phyloP scores from a whole-genome alignment of 2,329 filamentous ascomycete species.

The Myotisia sp. region DNA sequence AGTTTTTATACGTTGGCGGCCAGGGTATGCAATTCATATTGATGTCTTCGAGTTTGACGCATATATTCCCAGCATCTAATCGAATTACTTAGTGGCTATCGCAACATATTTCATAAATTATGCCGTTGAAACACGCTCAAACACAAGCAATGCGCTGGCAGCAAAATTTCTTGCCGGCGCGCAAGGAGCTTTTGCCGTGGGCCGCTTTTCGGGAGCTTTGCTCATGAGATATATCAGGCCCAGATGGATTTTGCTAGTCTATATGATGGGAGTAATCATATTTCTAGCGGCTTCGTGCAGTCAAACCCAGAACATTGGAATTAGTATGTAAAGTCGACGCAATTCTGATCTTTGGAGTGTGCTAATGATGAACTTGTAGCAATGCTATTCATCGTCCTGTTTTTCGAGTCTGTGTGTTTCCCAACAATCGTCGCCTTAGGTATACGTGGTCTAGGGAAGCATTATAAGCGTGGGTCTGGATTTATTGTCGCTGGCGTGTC shows the following conservation, averaged over 20 bases:
- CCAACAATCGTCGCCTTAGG: constrained; percentile 69
- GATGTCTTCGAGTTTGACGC: too few relatives aligned
- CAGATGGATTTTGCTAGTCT: constrained; percentile 57
- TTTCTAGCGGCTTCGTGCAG: constrained; percentile 40
- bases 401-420: constrained; percentile 72
- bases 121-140: constrained; percentile 44
- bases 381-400: constrained; percentile 56
- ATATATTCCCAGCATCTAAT: constrained; percentile 13
- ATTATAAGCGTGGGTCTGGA: constrained; percentile 54
- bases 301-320: constrained; percentile 34
- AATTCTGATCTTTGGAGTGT: background rate
- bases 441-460: constrained; percentile 56
- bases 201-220: constrained; percentile 53
- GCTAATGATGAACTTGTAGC: constrained; percentile 21
- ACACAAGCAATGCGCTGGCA: constrained; percentile 41
- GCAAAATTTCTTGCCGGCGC: constrained; percentile 60
- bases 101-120: constrained; percentile 60
- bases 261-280: constrained; percentile 49
- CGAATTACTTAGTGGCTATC: constrained; percentile 25
- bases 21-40: constrained; percentile 38
- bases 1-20: constrained; percentile 68
- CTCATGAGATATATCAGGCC: constrained; percentile 54
- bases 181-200: constrained; percentile 57
- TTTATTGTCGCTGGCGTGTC: constrained; percentile 58
- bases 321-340: constrained; percentile 19